Evolutionary conservation across 768 basidiomycete species (phyloP), one percentile per base, ranked within the genome.

Genomic region (Tephrocybe rancida): DNA sequence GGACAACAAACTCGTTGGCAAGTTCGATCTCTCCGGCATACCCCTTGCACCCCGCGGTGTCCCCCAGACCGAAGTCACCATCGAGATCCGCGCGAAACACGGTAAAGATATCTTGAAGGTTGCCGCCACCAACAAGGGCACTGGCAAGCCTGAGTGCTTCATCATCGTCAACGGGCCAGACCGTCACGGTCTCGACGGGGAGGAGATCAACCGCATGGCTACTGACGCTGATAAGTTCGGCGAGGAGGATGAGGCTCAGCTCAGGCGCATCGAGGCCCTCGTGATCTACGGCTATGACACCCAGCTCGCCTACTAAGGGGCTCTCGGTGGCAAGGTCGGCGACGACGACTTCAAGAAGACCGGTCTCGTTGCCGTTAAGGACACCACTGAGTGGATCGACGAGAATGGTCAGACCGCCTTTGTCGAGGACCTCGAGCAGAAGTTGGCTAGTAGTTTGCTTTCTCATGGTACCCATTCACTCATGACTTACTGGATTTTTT

Each of bases 1-100:
- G 85, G 96, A 98, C 77, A 98, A 97, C 84, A 96, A 97, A 78
- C 87, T 89, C 45, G 88, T 98, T 62, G 95, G 96, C 75, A 95
- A 95, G 71, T 98, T 97, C 71, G 95, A 97, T 73, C 86, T 98
- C 34, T 88, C 84, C 41, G 69, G 91, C 54, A 97, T 98, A 56
- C 95, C 96, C 27, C 94, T 95, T 35, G 90, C 95, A 1, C 95
- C 95, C 61, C 92, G 95, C 58, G 95, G 95, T 69, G 92, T 95
- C 46, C 96, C 96, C 66, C 96, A 98, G 60, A 95, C 98, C 50
- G 95, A 98, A 73, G 95, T 98, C 47, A 87, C 90, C 14, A 98
- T 98, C 67, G 94, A 96, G 75, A 90, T 96, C 65, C 93, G 94
- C 61, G 90, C 92, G n/a, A n/a, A n/a, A n/a, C n/a, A n/a, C n/a